phyloP scores from a whole-genome alignment of 257 asterid genomes.

The Nicotiana obtusifolia region DNA sequence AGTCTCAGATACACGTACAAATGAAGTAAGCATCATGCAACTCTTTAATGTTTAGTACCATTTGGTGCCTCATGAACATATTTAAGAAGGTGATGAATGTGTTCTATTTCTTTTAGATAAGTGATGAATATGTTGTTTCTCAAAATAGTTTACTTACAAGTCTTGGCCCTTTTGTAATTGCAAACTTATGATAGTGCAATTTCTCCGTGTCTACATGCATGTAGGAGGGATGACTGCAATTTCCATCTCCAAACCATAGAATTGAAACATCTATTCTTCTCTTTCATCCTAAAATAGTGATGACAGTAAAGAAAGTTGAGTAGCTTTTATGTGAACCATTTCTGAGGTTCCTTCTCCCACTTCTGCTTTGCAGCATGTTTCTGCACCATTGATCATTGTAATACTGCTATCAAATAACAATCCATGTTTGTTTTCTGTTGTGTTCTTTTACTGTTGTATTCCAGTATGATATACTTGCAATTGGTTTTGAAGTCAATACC shows the following conservation, averaged over 20 bases:
- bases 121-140: neutral
- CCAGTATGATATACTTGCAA: neutral
- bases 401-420: neutral
- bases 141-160: conserved; percentile 1
- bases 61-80: neutral
- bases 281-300: neutral
- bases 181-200: neutral
- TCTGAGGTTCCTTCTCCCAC: neutral
- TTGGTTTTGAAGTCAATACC: neutral
- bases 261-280: neutral
- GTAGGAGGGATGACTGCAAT: neutral
- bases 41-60: neutral
- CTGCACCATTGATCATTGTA: neutral
- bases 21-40: conserved; percentile 69
- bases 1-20: conserved; percentile 83
- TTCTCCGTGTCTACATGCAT: neutral
- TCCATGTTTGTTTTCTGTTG: neutral
- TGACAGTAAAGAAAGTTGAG: neutral
- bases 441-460: neutral
- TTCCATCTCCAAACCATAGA: neutral
- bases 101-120: neutral
- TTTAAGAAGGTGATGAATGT: neutral
- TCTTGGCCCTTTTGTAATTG: neutral
- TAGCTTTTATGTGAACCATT: neutral
- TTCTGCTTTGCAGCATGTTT: neutral